Percentiles rank a stretch among this genome's conserved stretches.
These are phyloP conservation scores for Chrysosporium queenslandicum DNA, from an alignment of 2,329 filamentous ascomycete species.

Conservation along the genomic window DNA sequence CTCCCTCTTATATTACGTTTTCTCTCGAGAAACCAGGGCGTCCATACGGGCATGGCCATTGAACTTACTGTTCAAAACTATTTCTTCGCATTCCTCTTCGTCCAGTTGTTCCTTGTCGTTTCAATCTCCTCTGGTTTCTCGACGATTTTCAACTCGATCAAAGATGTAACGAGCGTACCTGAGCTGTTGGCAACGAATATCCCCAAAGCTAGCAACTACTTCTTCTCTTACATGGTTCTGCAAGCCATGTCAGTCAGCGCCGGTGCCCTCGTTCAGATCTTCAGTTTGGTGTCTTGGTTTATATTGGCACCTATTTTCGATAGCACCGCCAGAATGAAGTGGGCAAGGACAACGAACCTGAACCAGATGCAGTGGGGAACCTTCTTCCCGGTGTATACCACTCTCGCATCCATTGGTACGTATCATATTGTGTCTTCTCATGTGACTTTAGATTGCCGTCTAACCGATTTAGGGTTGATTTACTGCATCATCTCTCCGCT, in stretches of 20 bases:
- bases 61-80: slow-evolving; percentile 80
- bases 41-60: slow-evolving; percentile 69
- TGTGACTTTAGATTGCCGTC: background rate
- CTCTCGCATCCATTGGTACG: slow-evolving; percentile 79
- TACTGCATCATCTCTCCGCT: slow-evolving; percentile 84
- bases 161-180: slow-evolving; percentile 60
- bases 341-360: slow-evolving; percentile 69
- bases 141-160: slow-evolving; percentile 53
- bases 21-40: slow-evolving; percentile 63
- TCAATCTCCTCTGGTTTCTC: slow-evolving; percentile 70
- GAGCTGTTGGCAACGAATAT: slow-evolving; percentile 65
- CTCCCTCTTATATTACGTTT: slow-evolving; percentile 69
- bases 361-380: slow-evolving; percentile 77
- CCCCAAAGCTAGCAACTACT: slow-evolving; percentile 85
- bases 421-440: too few species aligned
- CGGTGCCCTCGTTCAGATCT: slow-evolving; percentile 74
- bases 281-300: slow-evolving; percentile 70
- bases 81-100: slow-evolving; percentile 89
- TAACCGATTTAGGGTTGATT: slow-evolving; percentile 47
- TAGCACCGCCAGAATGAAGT: slow-evolving; percentile 72
- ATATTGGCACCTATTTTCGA: slow-evolving; percentile 71
- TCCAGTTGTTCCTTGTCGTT: slow-evolving; percentile 89
- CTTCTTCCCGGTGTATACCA: slow-evolving; percentile 94
- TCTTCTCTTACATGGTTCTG: slow-evolving; percentile 96
- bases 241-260: slow-evolving; percentile 87